Evolutionary conservation across 306 rosid genomes (phyloP), one percentile per base, ranked within the genome.

Genomic region (Lathyrus tuberosus): DNA sequence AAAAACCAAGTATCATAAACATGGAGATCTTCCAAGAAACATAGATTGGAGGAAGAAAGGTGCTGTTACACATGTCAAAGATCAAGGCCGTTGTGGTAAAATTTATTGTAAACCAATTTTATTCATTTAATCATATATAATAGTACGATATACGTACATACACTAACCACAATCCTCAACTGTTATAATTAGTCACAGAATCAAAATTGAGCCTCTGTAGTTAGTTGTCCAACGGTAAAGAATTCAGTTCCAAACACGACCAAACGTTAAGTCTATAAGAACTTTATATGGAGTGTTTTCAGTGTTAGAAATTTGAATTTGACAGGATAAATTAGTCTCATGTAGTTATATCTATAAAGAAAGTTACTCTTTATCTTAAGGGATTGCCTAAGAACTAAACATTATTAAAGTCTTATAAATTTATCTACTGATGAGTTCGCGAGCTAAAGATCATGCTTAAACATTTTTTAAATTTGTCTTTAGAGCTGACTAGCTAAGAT

Each of bases 51-150:
- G 96, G 83, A 69, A 76, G 62, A 74, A 73, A 30, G 89, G 90
- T 10, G 86, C 86, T 4, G 83, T 86, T 61, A 86, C 92, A 48
- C 83, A 69, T 5, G 10, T 92, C 71, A 92, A 85, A 76, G 69
- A 92, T 75, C 96, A 89, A 81, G 89, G 95, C 78, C 35, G 47
- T 44, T 87, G 98, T 44, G 96, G 96, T 92, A 92, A 58, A 47
- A 35, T 76, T 71, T 72, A 51, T 67, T 48, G 38, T 51, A 54
- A 69, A 59, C 8, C 9, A 46, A 53, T 69, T 31, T 22, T 58
- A 51, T 16, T 70, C 42, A 20, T 70, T 40, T 54, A 11, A 46
- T 51, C 65, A 49, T 9, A 38, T 60, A 54, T 26, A 46, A 38
- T 30, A 14, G 10, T 15, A 26, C 10, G 18, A 30, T 43, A 44